phyloP scores from a whole-genome alignment of 2,329 filamentous ascomycete species.

The Botrytis fragariae region DNA sequence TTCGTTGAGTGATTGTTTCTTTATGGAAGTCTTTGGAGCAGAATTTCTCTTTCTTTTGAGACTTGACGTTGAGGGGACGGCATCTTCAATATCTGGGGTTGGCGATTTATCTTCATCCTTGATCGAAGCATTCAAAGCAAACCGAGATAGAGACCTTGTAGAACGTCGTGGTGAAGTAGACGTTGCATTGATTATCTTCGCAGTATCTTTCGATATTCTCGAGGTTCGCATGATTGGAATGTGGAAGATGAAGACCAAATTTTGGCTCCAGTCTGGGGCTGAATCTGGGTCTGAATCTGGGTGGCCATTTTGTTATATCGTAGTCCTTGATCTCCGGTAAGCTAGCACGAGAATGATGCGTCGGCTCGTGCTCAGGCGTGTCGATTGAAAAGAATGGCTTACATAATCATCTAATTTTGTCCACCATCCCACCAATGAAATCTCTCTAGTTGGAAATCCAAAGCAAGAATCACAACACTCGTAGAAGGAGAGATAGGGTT shows the following conservation, averaged over 20 bases:
- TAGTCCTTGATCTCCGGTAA: neutral
- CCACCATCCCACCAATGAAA: slow-evolving; percentile 9
- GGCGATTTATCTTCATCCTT: slow-evolving; percentile 27
- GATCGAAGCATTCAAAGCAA: slow-evolving; percentile 41
- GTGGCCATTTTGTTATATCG: slow-evolving; percentile 12
- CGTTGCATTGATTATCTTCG: slow-evolving; percentile 52
- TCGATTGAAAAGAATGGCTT: neutral
- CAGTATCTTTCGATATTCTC: slow-evolving; percentile 56
- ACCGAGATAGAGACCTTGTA: slow-evolving; percentile 51
- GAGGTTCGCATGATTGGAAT: slow-evolving; percentile 45
- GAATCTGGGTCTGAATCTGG: slow-evolving; percentile 12
- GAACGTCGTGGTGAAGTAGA: slow-evolving; percentile 43
- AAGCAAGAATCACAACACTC: neutral
- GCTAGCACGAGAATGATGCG: slow-evolving; percentile 15
- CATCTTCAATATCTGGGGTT: slow-evolving; percentile 57
- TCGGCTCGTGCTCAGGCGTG: neutral
- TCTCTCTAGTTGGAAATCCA: neutral
- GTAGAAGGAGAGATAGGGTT: neutral
- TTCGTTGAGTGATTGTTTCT: slow-evolving; percentile 48
- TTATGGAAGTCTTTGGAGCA: slow-evolving; percentile 36
- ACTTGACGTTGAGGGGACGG: slow-evolving; percentile 33
- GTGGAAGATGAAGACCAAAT: slow-evolving; percentile 1
- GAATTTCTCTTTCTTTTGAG: slow-evolving; percentile 49
- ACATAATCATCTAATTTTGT: neutral
- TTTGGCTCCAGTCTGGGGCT: slow-evolving; percentile 7